These are phyloP conservation scores for Cercospora sp. DNA, from an alignment of 2,329 filamentous ascomycete genomes.

Conservation along the genomic window DNA sequence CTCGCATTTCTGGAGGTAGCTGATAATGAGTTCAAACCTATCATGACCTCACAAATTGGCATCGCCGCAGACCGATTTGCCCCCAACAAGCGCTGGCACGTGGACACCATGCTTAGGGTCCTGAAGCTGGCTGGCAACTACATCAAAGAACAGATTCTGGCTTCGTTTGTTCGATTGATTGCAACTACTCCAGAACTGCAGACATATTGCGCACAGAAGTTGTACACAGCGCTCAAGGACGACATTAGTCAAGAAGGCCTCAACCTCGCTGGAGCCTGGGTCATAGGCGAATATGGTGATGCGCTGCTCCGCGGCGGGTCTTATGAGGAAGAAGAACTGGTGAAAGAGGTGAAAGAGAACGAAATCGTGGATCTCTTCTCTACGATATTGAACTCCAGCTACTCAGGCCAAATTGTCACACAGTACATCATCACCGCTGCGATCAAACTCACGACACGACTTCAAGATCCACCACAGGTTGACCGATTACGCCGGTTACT, in stretches of 20 bases:
- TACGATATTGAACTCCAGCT: constrained; percentile 90
- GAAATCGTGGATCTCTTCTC: constrained; percentile 93
- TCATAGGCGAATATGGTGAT: constrained; percentile 96
- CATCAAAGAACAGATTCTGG: constrained; percentile 96
- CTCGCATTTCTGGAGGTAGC: constrained; percentile 95
- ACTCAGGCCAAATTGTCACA: constrained; percentile 84
- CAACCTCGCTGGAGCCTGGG: constrained; percentile 91
- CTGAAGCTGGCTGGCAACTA: constrained; percentile 93
- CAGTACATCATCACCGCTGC: constrained; percentile 95
- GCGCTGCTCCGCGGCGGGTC: constrained; percentile 83
- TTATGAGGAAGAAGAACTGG: constrained; percentile 91
- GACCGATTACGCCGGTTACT: constrained; percentile 81
- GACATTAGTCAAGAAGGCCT: constrained; percentile 97
- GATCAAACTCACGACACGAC: constrained; percentile 89
- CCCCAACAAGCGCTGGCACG: constrained; percentile 96
- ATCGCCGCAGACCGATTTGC: constrained; percentile 95
- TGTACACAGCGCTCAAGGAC: constrained; percentile 87
- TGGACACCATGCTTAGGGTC: constrained; percentile 95
- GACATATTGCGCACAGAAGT: constrained; percentile 93
- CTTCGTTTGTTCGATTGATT: constrained; percentile 92
- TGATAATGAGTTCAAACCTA: constrained; percentile 97
- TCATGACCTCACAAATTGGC: constrained; percentile 97
- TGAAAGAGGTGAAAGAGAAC: constrained; percentile 77
- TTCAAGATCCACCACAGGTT: constrained; percentile 80
- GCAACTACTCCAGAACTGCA: constrained; percentile 93